Evolutionary conservation across 257 asterid genomes (phyloP).

Genomic region (Paulownia fortunei): DNA sequence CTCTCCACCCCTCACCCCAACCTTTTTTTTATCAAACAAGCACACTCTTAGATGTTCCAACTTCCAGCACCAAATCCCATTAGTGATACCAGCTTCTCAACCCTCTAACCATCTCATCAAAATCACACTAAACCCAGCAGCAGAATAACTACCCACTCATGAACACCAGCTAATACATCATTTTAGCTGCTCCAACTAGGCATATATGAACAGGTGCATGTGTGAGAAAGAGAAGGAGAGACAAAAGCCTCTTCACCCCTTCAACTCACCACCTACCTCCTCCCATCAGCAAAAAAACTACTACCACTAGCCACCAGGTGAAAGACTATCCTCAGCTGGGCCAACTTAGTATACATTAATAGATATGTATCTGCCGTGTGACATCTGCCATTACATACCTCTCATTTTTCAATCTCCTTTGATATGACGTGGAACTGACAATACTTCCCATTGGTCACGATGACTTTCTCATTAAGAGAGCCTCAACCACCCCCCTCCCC

Average conservation of each 20-base stretch:
- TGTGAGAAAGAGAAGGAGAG: background rate
- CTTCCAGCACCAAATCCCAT: constrained; percentile 19
- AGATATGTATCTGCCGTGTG: background rate
- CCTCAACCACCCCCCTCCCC: background rate
- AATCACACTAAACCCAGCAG: too few species aligned
- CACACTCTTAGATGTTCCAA: background rate
- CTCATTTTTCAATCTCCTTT: background rate
- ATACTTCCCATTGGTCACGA: background rate
- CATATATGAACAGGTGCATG: background rate
- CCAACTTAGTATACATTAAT: background rate
- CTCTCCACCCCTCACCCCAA: background rate
- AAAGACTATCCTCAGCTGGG: background rate
- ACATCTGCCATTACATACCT: background rate
- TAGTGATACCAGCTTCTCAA: background rate
- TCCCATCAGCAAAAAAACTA: background rate
- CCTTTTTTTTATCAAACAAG: background rate
- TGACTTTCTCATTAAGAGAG: too few species aligned
- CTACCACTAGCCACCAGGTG: background rate
- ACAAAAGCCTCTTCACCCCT: background rate
- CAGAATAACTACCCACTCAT: background rate
- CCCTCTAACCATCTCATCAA: background rate
- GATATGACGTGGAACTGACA: background rate
- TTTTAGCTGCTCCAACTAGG: background rate
- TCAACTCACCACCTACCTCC: background rate
- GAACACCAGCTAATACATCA: background rate